These are phyloP conservation scores for Chenopodium album DNA, from an alignment of 148 eudicot genomes.

Conservation along the genomic window DNA sequence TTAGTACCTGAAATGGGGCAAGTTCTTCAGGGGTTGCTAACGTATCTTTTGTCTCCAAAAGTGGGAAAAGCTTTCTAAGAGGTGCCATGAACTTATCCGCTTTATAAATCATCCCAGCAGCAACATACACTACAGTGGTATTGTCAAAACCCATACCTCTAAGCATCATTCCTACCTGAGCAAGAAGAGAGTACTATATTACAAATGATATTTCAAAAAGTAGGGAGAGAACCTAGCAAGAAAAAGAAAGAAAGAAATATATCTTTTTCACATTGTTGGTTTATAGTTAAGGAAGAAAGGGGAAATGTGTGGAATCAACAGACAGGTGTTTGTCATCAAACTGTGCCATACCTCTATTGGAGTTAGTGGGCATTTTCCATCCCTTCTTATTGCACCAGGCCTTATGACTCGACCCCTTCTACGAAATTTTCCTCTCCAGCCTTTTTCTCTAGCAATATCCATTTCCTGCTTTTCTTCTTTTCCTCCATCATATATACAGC, in stretches of 20 bases:
- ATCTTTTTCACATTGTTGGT: not conserved
- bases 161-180: conserved; percentile 97
- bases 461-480: conserved; percentile 85
- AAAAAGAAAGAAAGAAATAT: not conserved
- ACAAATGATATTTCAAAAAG: not conserved
- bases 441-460: conserved; percentile 95
- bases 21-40: conserved; percentile 87
- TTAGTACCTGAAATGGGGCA: conserved; percentile 73
- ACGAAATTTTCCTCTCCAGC: conserved; percentile 97
- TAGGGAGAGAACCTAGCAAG: not conserved
- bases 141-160: conserved; percentile 98
- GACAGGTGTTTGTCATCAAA: not conserved
- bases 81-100: conserved; percentile 95
- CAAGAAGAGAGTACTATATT: not conserved
- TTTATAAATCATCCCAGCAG: conserved; percentile 86
- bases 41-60: conserved; percentile 76
- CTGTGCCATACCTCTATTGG: conserved; percentile 76
- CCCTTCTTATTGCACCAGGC: conserved; percentile 86
- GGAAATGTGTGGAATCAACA: not conserved
- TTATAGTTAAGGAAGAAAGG: not conserved
- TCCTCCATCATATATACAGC: conserved; percentile 97
- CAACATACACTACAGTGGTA: conserved; percentile 76
- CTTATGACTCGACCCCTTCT: conserved; percentile 80
- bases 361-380: conserved; percentile 97
- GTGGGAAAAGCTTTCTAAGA: conserved; percentile 78